A percentile compares a stretch with the other conserved stretches of the same genome.
phyloP scores from a whole-genome alignment of 768 basidiomycete genomes.

The Pleurotus djamor region DNA sequence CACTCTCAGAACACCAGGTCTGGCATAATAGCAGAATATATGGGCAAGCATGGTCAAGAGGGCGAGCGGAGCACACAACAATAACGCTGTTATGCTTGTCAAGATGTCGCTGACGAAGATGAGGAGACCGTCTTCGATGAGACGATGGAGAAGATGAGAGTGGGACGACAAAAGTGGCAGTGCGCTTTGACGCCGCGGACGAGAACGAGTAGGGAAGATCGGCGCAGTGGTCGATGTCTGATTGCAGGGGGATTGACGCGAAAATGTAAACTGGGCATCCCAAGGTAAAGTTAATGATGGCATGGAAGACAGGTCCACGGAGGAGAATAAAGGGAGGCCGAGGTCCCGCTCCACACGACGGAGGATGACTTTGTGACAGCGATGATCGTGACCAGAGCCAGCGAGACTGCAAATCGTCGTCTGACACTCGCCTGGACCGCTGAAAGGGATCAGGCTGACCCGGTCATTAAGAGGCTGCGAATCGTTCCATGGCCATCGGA shows the following conservation, averaged over 20 bases:
- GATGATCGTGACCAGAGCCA: conserved; percentile 7
- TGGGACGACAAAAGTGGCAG: too few relatives aligned
- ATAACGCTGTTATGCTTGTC: not conserved
- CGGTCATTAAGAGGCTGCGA: not conserved
- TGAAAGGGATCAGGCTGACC: not conserved
- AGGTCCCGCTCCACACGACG: conserved; percentile 28
- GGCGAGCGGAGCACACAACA: not conserved
- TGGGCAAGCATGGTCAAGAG: conserved; percentile 5
- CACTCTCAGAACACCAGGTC: conserved; percentile 1
- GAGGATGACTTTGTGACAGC: conserved; percentile 17
- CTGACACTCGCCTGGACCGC: not conserved
- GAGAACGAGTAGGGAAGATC: not conserved
- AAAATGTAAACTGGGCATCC: not conserved
- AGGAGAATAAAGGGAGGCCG: conserved; percentile 18
- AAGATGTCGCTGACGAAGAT: not conserved
- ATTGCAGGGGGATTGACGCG: not conserved
- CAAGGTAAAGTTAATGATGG: not conserved
- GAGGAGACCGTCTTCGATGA: not conserved
- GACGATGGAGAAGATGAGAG: not conserved
- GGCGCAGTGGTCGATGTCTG: not conserved
- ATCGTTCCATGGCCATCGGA: not conserved
- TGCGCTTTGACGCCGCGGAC: not conserved
- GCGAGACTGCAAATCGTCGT: not conserved
- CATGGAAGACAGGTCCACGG: not conserved
- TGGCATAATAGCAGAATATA: conserved; percentile 8